Evolutionary conservation across 371 early-diverging fungal species (phyloP), one percentile per base, ranked within the genome.

Genomic region (Rhizopus microsporus): DNA sequence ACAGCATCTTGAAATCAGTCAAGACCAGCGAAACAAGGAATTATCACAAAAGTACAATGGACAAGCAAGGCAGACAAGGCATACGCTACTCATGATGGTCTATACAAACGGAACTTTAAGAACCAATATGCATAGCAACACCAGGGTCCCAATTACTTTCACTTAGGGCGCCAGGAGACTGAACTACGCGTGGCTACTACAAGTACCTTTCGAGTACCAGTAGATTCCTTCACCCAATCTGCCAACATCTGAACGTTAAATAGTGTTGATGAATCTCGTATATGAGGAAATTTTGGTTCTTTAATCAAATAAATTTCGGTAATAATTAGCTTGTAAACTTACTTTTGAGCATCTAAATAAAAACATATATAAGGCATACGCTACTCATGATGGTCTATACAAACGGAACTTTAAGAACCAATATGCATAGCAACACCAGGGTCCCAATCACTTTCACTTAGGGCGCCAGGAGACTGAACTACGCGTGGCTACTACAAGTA

Each of bases 381-480:
- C 56, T 56, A 56, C 56, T 56, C 37, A 46, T 56, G 46, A 56
- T 56, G 47, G 56, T 56, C 47, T 56, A 56, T 32, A 56, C 56
- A 56, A 35, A 56, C 56, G 56, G 47, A 56, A 47, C 47, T n/a
- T 9, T 46, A 46, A 46, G 17, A 46, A 47, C 56, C 56, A 56
- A 56, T 47, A 56, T 56, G 47, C 37, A 56, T 46, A 56, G 56
- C 44, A 56, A 56, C 56, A 37, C 56, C 6, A 56, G 47, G 37
- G 56, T 29, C 56, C 47, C 56, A 55, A 55, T 16, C 56, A 55
- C 34, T 55, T 45, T 55, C 47, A 45, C 56, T 55, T 55, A 46
- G 47, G 56, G 56, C 46, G 47, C 56, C 47, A 55, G 56, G 56
- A 23, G 47, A 55, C 47, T 55, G 47, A 55, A 55, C 56, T 38